A percentile compares a stretch with the other conserved stretches of the same genome.
Evolutionary conservation across 345 rosid genomes (phyloP).

Genomic region (Populus pruinosa): DNA sequence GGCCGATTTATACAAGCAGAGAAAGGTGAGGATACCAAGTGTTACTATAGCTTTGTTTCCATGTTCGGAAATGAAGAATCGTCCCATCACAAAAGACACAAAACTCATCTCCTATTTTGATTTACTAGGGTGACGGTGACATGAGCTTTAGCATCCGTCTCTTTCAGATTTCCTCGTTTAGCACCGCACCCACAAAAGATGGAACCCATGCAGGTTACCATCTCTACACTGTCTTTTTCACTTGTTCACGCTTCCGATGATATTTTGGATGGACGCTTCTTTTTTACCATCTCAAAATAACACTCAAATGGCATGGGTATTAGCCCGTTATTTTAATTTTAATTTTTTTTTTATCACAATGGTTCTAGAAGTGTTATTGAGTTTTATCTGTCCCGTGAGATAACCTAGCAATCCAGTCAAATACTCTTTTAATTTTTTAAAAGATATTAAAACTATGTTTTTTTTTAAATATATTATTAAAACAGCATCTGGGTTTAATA

Average conservation of each 20-base stretch:
- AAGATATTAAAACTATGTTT: too few relatives aligned
- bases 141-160: constrained; percentile 52
- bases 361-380: too few relatives aligned
- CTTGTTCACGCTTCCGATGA: background rate
- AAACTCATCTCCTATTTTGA: constrained; percentile 3
- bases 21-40: constrained; percentile 51
- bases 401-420: too few relatives aligned
- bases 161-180: constrained; percentile 61
- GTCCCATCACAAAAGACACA: constrained; percentile 64
- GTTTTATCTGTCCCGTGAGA: too few relatives aligned
- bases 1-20: constrained; percentile 64
- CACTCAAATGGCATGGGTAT: background rate
- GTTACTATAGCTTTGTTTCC: constrained; percentile 43
- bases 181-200: constrained; percentile 77
- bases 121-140: constrained; percentile 48
- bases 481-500: too few relatives aligned
- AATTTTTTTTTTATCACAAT: too few relatives aligned
- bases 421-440: too few relatives aligned
- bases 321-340: too few relatives aligned
- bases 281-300: background rate
- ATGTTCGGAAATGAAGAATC: constrained; percentile 52
- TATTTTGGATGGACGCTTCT: background rate
- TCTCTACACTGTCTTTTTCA: constrained; percentile 44
- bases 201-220: constrained; percentile 48
- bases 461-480: too few relatives aligned